Conservation (phyloP, 768 basidiomycete species). For the Crassisporium funariophilum region DNA sequence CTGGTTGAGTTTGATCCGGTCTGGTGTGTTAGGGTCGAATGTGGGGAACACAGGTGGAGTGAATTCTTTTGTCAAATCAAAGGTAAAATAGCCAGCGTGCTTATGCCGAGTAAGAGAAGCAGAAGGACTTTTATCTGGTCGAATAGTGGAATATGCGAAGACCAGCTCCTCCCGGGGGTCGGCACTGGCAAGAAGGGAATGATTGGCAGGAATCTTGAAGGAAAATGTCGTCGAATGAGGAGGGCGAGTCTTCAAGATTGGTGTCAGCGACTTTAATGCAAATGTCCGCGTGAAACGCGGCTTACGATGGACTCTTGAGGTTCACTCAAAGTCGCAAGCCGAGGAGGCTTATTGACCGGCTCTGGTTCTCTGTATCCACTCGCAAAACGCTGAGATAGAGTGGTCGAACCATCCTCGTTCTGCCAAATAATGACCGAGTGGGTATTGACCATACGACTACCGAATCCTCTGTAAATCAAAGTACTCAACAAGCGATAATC, state of each 20-base stretch:
- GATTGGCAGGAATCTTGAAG: constrained; percentile 45
- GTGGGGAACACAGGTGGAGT: constrained; percentile 10
- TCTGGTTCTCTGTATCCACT: constrained; percentile 49
- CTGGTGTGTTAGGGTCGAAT: neutral
- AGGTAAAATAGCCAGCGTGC: constrained; percentile 34
- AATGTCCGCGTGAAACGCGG: constrained; percentile 1
- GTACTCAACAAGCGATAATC: neutral
- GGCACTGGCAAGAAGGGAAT: constrained; percentile 28
- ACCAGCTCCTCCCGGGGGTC: constrained; percentile 35
- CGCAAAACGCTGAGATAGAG: constrained; percentile 60
- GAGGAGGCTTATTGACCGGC: constrained; percentile 43
- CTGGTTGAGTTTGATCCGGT: constrained; percentile 5
- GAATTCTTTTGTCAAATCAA: constrained; percentile 36
- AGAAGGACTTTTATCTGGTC: constrained; percentile 25
- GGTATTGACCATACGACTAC: constrained; percentile 47
- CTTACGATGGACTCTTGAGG: constrained; percentile 37
- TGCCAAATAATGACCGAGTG: constrained; percentile 61
- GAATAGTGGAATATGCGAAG: constrained; percentile 41
- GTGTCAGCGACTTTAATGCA: neutral
- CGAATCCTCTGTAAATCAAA: constrained; percentile 45
- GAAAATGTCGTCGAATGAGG: constrained; percentile 38
- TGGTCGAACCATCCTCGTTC: constrained; percentile 51
- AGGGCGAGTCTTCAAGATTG: constrained; percentile 18
- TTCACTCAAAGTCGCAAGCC: constrained; percentile 43
- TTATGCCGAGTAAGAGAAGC: constrained; percentile 29